A percentile compares a stretch with the other conserved stretches of the same genome.
These are phyloP conservation scores for Saccharum officinarum DNA, from an alignment of 176 grass and related monocot genomes.

Conservation along the genomic window DNA sequence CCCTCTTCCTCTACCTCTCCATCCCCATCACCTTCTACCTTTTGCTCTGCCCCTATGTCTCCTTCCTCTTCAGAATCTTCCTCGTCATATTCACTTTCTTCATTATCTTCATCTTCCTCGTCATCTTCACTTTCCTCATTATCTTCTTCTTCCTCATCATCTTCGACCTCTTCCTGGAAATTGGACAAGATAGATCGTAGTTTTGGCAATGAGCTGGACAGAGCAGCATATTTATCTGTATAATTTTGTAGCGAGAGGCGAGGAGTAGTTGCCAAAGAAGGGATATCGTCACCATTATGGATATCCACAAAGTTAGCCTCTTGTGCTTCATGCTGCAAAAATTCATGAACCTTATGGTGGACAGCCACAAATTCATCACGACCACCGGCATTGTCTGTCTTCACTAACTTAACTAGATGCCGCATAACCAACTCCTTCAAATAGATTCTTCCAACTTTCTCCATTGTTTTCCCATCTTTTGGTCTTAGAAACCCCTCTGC, in stretches of 20 bases:
- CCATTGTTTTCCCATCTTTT: slow-evolving; percentile 25
- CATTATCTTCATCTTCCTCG: not conserved
- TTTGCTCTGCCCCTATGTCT: not conserved
- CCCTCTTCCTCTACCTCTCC: not conserved
- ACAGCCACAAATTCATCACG: slow-evolving; percentile 7
- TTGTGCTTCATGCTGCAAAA: slow-evolving; percentile 32
- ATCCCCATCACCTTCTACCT: not conserved
- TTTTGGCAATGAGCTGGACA: slow-evolving; percentile 11
- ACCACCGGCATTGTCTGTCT: not conserved
- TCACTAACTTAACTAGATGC: slow-evolving; percentile 7
- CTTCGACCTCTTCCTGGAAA: not conserved
- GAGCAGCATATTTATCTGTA: slow-evolving; percentile 33
- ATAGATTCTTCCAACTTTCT: slow-evolving; percentile 29
- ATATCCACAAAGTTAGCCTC: slow-evolving; percentile 39
- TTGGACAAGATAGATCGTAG: slow-evolving; percentile 40
- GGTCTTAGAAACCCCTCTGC: slow-evolving; percentile 54
- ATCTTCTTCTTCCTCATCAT: not conserved
- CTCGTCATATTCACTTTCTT: not conserved
- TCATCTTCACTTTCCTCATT: not conserved
- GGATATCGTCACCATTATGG: slow-evolving; percentile 17
- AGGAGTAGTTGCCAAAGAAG: slow-evolving; percentile 15
- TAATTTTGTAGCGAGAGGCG: slow-evolving; percentile 39
- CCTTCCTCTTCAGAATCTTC: not conserved
- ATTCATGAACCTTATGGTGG: slow-evolving; percentile 36
- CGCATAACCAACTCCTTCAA: slow-evolving; percentile 45